Percentiles rank a stretch among this genome's conserved stretches.
Evolutionary conservation across 495 filamentous ascomycete genomes (phyloP).

Genomic region (Neurospora sp.): DNA sequence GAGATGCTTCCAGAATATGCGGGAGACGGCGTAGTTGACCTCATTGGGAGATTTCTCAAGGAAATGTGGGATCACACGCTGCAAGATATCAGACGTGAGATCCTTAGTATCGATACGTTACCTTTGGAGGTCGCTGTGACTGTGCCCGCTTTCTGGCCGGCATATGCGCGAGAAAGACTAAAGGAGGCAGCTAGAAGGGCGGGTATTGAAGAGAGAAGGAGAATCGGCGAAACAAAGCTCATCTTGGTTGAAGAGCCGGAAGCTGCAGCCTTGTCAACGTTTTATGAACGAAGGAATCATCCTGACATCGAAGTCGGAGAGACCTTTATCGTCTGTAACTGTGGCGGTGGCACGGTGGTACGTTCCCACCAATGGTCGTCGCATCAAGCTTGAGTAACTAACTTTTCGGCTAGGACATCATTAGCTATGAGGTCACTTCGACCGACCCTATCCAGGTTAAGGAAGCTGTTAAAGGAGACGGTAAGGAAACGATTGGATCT

Average conservation of each 20-base stretch:
- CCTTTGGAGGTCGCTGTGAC: conserved; percentile 18
- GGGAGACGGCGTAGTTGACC: neutral
- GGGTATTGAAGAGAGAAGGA: conserved; percentile 6
- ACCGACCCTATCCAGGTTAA: neutral
- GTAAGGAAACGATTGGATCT: neutral
- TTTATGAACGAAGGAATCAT: neutral
- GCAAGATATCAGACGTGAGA: conserved; percentile 5
- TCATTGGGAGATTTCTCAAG: conserved; percentile 11
- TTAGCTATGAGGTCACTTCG: neutral
- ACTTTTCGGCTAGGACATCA: neutral
- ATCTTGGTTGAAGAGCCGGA: neutral
- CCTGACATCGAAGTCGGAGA: neutral
- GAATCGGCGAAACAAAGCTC: neutral
- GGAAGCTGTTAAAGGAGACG: neutral
- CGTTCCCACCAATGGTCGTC: neutral
- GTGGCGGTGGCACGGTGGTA: conserved; percentile 1
- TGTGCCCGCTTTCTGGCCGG: conserved; percentile 22
- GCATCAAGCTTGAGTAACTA: neutral
- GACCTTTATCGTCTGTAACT: neutral
- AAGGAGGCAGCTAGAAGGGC: conserved; percentile 10
- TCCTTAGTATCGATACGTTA: conserved; percentile 8
- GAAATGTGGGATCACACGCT: conserved; percentile 14
- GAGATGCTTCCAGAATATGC: neutral
- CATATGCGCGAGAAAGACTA: conserved; percentile 15
- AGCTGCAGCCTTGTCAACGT: neutral